Conservation (phyloP, 2,329 filamentous ascomycete genomes). For the Rosellinia necatrix region DNA sequence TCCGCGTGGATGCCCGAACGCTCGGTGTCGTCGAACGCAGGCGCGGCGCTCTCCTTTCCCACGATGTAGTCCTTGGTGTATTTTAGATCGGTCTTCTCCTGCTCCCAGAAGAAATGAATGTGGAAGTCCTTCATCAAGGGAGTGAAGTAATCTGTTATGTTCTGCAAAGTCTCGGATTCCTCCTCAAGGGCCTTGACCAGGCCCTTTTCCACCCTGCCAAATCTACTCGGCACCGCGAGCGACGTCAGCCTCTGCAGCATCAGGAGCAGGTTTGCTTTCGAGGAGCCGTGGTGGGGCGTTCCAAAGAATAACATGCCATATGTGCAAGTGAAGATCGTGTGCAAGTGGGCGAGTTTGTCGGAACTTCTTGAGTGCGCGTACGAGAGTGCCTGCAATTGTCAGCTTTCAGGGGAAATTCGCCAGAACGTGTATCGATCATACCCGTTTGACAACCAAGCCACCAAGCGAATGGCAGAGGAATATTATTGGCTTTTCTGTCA, state of each 20-base stretch:
- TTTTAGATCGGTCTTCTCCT: conserved; percentile 43
- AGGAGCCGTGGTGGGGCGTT: conserved; percentile 44
- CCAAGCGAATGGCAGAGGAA: conserved; percentile 49
- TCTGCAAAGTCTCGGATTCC: conserved; percentile 46
- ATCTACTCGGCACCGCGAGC: conserved; percentile 35
- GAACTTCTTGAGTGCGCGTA: conserved; percentile 36
- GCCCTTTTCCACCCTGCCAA: conserved; percentile 43
- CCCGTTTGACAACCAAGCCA: conserved; percentile 47
- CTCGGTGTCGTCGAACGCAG: conserved; percentile 24
- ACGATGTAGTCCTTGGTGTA: conserved; percentile 32
- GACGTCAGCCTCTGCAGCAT: conserved; percentile 39
- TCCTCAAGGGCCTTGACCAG: conserved; percentile 59
- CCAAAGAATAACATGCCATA: conserved; percentile 45
- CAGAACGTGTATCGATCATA: no score
- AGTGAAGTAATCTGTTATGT: conserved; percentile 45
- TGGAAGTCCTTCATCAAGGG: conserved; percentile 44
- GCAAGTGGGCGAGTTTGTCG: conserved; percentile 37
- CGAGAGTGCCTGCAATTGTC: conserved; percentile 39
- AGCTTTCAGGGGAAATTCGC: no score
- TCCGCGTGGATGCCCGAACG: conserved; percentile 27
- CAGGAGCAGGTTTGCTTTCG: conserved; percentile 37
- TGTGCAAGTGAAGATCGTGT: conserved; percentile 45
- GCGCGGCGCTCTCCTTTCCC: conserved; percentile 25
- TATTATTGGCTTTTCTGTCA: conserved; percentile 43
- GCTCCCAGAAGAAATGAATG: conserved; percentile 48